Conservation (phyloP, 73 alveolate genomes). For the Blepharisma stoltei region DNA sequence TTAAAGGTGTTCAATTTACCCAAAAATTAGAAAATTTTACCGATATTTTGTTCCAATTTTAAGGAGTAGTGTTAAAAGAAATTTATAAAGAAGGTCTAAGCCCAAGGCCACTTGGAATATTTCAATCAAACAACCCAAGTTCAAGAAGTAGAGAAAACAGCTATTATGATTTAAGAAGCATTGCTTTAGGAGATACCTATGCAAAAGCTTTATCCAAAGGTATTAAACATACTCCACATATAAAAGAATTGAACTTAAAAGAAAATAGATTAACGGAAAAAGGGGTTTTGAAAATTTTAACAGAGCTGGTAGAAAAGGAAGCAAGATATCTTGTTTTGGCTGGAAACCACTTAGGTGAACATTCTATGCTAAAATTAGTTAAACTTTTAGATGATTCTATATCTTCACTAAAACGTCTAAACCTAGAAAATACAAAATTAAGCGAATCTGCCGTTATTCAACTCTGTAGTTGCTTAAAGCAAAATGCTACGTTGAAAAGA, state of each 20-base stretch:
- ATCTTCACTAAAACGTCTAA: not conserved
- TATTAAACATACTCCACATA: not conserved
- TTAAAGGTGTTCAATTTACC: too few relatives aligned
- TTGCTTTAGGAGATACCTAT: slow-evolving; percentile 23
- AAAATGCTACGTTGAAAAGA: not conserved
- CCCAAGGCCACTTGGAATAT: slow-evolving; percentile 29
- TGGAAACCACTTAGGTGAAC: slow-evolving; percentile 7
- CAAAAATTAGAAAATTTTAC: too few relatives aligned
- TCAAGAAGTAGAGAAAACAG: not conserved
- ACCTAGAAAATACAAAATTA: slow-evolving; percentile 6
- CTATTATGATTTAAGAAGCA: not conserved
- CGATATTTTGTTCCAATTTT: too few relatives aligned
- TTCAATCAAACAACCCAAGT: slow-evolving; percentile 10
- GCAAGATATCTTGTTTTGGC: not conserved
- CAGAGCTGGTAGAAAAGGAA: not conserved
- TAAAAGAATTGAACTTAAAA: not conserved
- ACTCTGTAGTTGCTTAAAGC: not conserved
- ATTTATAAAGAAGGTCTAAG: not conserved
- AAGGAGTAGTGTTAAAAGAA: too few relatives aligned
- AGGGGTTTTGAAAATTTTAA: not conserved
- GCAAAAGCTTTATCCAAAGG: slow-evolving; percentile 23
- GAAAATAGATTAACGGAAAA: slow-evolving; percentile 12
- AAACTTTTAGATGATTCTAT: not conserved
- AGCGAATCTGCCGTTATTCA: not conserved
- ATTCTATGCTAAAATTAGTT: not conserved